phyloP scores from a whole-genome alignment of 2,329 filamentous ascomycete species.

The Grosmannia penicillata region DNA sequence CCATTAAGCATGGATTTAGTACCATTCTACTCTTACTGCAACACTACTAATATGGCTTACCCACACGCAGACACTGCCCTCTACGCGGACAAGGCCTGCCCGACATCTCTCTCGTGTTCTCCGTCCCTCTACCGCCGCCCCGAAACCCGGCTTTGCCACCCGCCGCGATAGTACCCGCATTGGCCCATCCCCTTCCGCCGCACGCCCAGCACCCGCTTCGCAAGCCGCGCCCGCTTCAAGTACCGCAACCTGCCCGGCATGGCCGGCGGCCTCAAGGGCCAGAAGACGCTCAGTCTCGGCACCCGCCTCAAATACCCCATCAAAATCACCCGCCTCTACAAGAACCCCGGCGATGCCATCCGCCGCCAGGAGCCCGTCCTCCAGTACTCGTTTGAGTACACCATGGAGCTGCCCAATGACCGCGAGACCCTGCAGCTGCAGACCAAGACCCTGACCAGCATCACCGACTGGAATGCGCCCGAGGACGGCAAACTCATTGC shows the following conservation, averaged over 20 bases:
- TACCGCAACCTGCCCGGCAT: slow-evolving; percentile 6
- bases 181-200: slow-evolving; percentile 3
- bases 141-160: background rate
- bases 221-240: slow-evolving; percentile 7
- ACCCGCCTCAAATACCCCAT: slow-evolving; percentile 77
- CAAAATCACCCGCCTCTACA: slow-evolving; percentile 74
- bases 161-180: slow-evolving; percentile 6
- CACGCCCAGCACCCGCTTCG: slow-evolving; percentile 7
- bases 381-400: slow-evolving; percentile 75
- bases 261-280: slow-evolving; percentile 10
- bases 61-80: slow-evolving; percentile 1
- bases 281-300: slow-evolving; percentile 31
- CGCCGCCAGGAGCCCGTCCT: slow-evolving; percentile 65
- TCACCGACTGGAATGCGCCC: slow-evolving; percentile 67
- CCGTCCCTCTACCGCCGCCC: background rate
- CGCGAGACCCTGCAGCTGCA: slow-evolving; percentile 42
- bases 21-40: slow-evolving; percentile 4
- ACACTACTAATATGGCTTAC: slow-evolving; percentile 12
- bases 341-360: slow-evolving; percentile 59
- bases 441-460: slow-evolving; percentile 54
- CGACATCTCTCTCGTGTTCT: too few species aligned
- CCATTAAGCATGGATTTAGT: slow-evolving; percentile 5
- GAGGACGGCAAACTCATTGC: slow-evolving; percentile 63
- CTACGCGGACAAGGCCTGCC: too few species aligned
- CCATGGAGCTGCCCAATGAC: slow-evolving; percentile 56